Base-by-base conservation (phyloP, 176 grass and related monocot genomes). In the Aegilops bicornis region DNA sequence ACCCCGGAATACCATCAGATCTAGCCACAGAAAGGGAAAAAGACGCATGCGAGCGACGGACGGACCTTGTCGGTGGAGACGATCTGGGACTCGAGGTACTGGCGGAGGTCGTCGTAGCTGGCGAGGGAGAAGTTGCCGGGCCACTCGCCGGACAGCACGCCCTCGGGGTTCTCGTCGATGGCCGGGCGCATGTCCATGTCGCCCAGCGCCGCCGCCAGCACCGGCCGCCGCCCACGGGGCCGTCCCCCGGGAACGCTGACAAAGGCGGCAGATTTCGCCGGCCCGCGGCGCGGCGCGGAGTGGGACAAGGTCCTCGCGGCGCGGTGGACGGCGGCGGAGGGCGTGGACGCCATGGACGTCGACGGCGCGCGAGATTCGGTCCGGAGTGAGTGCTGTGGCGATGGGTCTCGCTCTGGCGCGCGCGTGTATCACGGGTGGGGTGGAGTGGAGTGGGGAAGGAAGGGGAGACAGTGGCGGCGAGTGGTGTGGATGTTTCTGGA, bases 101-200 rank as follows among this genome's bases (percentile, higher is more conserved):
- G 5, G 54, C 54, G 19, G 54, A 58, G 54, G 54, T 58, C 54
- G 54, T 58, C 54, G 54, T 58, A 58, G 54, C 92, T 97, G 79
- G 72, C 4, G 45, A 58, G 54, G 19, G 54, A 58, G 54, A 58
- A 58, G 54, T 58, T 58, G 54, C 54, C 54, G 54, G 54, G 54
- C 54, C 54, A 58, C 54, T 58, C 54, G 54, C 54, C 54, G 54
- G 54, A 58, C 0, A 58, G 54, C 54, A 58, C 54, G 54, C 54
- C 54, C 54, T 58, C 54, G 2, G 54, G 54, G 54, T 58, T 58
- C 54, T 58, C 54, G 54, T 58, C 54, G 54, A 58, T 58, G 19
- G 54, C 54, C 54, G 54, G 54, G 54, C 54, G 54, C 54, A 58
- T 58, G 54, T 58, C 54, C 54, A 58, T 58, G 54, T 58, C 54